Percentiles rank a stretch among this genome's conserved stretches.
Conservation (phyloP, 2,329 filamentous ascomycete species). For the Zymoseptoria passerinii region DNA sequence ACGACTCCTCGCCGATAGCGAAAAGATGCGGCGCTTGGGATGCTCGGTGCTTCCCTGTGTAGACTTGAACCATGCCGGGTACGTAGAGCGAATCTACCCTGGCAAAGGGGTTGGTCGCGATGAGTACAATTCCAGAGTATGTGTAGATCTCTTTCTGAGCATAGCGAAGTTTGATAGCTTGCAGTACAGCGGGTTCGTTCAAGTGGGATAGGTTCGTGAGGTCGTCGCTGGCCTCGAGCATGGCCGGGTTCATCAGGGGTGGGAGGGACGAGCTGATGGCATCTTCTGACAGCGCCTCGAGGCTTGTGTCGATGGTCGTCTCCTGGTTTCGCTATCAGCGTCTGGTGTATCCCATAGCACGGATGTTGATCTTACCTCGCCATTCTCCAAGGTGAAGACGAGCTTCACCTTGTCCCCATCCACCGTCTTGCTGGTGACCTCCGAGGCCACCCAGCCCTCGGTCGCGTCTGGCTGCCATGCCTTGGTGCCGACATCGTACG, state of each 20-base stretch:
- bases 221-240: conserved; percentile 98
- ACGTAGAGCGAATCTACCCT: conserved; percentile 97
- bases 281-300: conserved; percentile 66
- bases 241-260: conserved; percentile 93
- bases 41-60: conserved; percentile 90
- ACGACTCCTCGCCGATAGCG: conserved; percentile 96
- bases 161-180: conserved; percentile 95
- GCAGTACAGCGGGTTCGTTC: conserved; percentile 94
- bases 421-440: conserved; percentile 77
- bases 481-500: conserved; percentile 91
- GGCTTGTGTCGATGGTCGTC: conserved; percentile 69
- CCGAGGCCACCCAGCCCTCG: conserved; percentile 95
- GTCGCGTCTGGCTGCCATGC: conserved; percentile 96
- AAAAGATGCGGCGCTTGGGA: conserved; percentile 97
- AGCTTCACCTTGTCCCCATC: conserved; percentile 81
- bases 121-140: conserved; percentile 96
- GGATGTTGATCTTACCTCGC: conserved; percentile 58
- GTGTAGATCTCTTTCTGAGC: conserved; percentile 99
- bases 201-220: conserved; percentile 94
- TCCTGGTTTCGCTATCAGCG: conserved; percentile 45
- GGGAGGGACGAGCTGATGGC: conserved; percentile 72
- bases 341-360: background rate
- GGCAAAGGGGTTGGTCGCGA: conserved; percentile 96
- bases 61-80: conserved; percentile 98
- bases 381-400: conserved; percentile 83